Evolutionary conservation across 805 yeast species (phyloP).

Genomic region (Candida ortonii): DNA sequence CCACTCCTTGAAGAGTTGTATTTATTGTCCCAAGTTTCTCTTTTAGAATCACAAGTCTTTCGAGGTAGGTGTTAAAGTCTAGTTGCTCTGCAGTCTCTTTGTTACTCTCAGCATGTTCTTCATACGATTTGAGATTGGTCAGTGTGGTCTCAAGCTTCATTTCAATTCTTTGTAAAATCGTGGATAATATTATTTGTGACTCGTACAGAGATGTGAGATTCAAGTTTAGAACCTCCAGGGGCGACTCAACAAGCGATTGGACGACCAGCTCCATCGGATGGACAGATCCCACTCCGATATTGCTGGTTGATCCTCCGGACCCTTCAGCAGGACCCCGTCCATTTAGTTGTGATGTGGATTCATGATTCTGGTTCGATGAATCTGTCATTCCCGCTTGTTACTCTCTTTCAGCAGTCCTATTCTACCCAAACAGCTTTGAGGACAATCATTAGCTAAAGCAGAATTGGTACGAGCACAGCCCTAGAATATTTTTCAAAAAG

Average conservation of each 20-base stretch:
- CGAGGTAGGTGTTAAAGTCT: slow-evolving; percentile 18
- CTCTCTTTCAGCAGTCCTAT: too few relatives aligned
- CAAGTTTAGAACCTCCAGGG: slow-evolving; percentile 49
- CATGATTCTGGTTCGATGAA: too few relatives aligned
- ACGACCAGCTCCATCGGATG: slow-evolving; percentile 62
- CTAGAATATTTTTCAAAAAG: too few relatives aligned
- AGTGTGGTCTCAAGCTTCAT: slow-evolving; percentile 28
- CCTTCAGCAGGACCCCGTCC: too few relatives aligned
- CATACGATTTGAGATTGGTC: slow-evolving; percentile 9
- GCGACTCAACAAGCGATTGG: slow-evolving; percentile 51
- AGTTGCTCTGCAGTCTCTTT: too few relatives aligned
- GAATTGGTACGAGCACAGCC: too few relatives aligned
- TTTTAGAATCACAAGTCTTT: slow-evolving; percentile 26
- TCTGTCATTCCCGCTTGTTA: too few relatives aligned
- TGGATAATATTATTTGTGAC: slow-evolving; percentile 52
- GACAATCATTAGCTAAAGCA: too few relatives aligned
- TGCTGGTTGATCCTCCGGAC: too few relatives aligned
- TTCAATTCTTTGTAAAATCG: slow-evolving; percentile 43
- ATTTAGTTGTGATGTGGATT: too few relatives aligned
- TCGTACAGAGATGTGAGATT: slow-evolving; percentile 52
- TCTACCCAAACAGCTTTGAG: too few relatives aligned
- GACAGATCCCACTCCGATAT: too few relatives aligned
- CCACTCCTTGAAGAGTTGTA: slow-evolving; percentile 36
- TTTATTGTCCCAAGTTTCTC: slow-evolving; percentile 24
- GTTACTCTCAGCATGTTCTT: slow-evolving; percentile 5